Percentiles rank a stretch among this genome's conserved stretches.
These are phyloP conservation scores for Phytophthora hybrid DNA, from an alignment of 352 stramenopile genomes.

Conservation along the genomic window DNA sequence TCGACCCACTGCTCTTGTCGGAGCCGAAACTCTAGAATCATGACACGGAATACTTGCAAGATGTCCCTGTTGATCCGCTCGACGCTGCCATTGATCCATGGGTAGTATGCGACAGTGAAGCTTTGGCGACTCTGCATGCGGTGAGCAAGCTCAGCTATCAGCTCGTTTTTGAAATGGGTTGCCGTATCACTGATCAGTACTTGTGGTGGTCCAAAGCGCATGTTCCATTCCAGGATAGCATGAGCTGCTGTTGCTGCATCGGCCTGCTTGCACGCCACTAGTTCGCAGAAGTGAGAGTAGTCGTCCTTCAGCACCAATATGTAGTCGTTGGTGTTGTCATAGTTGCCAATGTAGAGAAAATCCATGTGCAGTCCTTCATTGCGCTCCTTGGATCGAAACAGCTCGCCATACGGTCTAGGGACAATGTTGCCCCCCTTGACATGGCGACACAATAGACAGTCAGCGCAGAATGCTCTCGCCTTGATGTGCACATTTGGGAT, in stretches of 20 bases:
- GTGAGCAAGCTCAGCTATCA: background rate
- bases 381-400: constrained; percentile 5
- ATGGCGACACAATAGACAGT: constrained; percentile 11
- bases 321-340: constrained; percentile 7
- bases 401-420: constrained; percentile 6
- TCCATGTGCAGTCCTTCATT: constrained; percentile 13
- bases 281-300: constrained; percentile 6
- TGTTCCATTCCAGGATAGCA: constrained; percentile 1
- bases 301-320: constrained; percentile 17
- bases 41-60: constrained; percentile 35
- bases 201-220: background rate
- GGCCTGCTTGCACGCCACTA: background rate
- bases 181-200: constrained; percentile 5
- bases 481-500: constrained; percentile 4
- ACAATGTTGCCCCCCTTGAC: constrained; percentile 11
- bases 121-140: constrained; percentile 1
- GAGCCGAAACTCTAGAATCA: constrained; percentile 12
- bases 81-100: constrained; percentile 44
- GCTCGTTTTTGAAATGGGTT: background rate
- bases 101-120: constrained; percentile 25
- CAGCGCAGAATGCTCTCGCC: background rate
- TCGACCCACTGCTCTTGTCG: constrained; percentile 7
- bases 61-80: constrained; percentile 43
- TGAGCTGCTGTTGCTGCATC: background rate
- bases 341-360: constrained; percentile 3